A percentile compares a stretch with the other conserved stretches of the same genome.
Conservation (phyloP, 2,329 filamentous ascomycete species). For the Alternaria burnsii region DNA sequence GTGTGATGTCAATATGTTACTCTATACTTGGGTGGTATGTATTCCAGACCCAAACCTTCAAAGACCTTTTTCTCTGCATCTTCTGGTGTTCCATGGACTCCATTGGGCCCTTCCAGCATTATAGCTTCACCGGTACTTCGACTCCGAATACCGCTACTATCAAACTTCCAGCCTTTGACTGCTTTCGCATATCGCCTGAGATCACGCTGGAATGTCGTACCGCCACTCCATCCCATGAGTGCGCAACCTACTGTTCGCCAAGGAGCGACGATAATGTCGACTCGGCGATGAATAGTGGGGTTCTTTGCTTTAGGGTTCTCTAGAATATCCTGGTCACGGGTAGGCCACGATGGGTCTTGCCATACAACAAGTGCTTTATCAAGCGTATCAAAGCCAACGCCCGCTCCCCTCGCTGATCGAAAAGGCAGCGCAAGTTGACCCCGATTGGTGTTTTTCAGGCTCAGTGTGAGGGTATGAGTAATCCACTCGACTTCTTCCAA, state of each 20-base stretch:
- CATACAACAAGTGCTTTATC: constrained; percentile 95
- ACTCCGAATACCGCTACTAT: constrained; percentile 84
- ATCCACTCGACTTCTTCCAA: constrained; percentile 76
- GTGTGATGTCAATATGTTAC: constrained; percentile 52
- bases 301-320: constrained; percentile 62
- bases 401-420: constrained; percentile 52
- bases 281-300: constrained; percentile 78
- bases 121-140: constrained; percentile 72
- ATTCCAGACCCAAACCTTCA: constrained; percentile 72
- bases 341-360: constrained; percentile 70
- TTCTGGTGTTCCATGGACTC: constrained; percentile 63
- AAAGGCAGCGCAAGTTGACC: constrained; percentile 72
- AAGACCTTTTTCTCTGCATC: constrained; percentile 84
- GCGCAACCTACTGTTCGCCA: constrained; percentile 92
- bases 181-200: constrained; percentile 80
- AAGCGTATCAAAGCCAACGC: constrained; percentile 80
- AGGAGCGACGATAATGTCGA: constrained; percentile 90
- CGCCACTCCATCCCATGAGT: constrained; percentile 86
- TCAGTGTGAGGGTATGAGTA: constrained; percentile 81
- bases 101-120: constrained; percentile 67
- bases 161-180: constrained; percentile 80
- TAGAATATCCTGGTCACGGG: constrained; percentile 47
- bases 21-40: constrained; percentile 53
- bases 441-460: constrained; percentile 73
- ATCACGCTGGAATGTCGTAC: constrained; percentile 89